phyloP scores from a whole-genome alignment of 306 rosid genomes.

The Casuarina cunninghamiana region DNA sequence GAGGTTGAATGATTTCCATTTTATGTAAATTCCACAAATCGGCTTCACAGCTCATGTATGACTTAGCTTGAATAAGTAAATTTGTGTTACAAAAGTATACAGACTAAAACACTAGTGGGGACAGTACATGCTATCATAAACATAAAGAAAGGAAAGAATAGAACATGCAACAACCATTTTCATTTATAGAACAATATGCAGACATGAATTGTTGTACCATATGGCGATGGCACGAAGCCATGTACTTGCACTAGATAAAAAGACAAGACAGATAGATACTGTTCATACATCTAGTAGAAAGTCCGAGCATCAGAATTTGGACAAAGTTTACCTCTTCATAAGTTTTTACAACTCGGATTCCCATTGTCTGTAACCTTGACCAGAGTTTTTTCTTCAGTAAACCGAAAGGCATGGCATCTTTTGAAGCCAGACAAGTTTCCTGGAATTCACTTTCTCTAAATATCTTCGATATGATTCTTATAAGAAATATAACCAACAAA shows the following conservation, averaged over 20 bases:
- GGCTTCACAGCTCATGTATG: neutral
- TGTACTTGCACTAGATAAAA: neutral
- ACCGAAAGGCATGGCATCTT: slow-evolving; percentile 96
- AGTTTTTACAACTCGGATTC: slow-evolving; percentile 64
- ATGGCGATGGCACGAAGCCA: neutral
- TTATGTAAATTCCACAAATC: slow-evolving; percentile 4
- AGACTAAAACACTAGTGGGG: neutral
- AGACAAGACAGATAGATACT: neutral
- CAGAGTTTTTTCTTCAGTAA: slow-evolving; percentile 82
- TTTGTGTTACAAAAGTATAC: neutral
- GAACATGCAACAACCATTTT: neutral
- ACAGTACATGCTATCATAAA: neutral
- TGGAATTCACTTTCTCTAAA: slow-evolving; percentile 40
- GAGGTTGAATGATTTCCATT: neutral
- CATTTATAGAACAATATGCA: neutral
- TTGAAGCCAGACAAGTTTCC: slow-evolving; percentile 98
- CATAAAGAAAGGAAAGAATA: neutral
- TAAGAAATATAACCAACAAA: slow-evolving; percentile 17
- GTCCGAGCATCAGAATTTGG: slow-evolving; percentile 14
- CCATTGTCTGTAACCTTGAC: slow-evolving; percentile 82
- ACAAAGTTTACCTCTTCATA: slow-evolving; percentile 78
- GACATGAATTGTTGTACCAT: neutral
- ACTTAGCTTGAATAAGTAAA: neutral
- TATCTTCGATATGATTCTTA: slow-evolving; percentile 19
- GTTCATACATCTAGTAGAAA: slow-evolving; percentile 22